Base-by-base conservation (phyloP, 352 stramenopile genomes). In the Globisporangium cystogenes region DNA sequence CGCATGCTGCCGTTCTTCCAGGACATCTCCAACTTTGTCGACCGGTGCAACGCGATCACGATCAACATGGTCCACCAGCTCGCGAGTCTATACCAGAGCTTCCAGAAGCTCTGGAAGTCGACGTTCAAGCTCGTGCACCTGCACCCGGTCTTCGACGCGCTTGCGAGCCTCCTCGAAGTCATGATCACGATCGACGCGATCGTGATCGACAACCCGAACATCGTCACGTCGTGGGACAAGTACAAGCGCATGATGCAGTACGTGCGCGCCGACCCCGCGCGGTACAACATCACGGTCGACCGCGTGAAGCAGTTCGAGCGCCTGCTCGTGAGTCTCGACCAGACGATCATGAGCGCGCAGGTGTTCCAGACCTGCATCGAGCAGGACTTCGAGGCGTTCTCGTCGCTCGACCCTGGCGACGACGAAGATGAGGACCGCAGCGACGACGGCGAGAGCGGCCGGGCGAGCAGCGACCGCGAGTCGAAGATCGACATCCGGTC, bases 241-340 rank as follows among this genome's bases (percentile, higher is more conserved):
- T 97, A 95, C 68, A 96, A 97, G 65, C 79, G 80, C 51, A 93
- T 96, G 82, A 91, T 96, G 81, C 79, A 93, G 56, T 94, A 89
- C 45, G 77, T 92, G 20, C 80, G 86, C n/a, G 76, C 82, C 4
- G 86, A 96, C 36, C 86, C 86, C 15, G 61, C 72, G 6, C 68
- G 82, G 2, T 92, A 93, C 69, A 90, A 90, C 52, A 75, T 92
- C 41, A 91, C 81, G 3, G 83, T 86, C 10, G 77, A 92, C 16
- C 77, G 85, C 45, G 78, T 96, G 29, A 87, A 87, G 59, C 73
- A 90, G 29, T 95, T 96, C 60, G 87, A 96, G 49, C 71, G 77
- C 4, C 59, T 97, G 23, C 57, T 97, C 4, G 86, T 95, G 26
- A 91, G 78, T 53, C 54, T 97, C 24, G 88, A 96, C 53, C 81